Percentiles rank a stretch among this genome's conserved stretches.
Evolutionary conservation across 2,329 filamentous ascomycete species (phyloP).

Genomic region (Bipolaris victoriae): DNA sequence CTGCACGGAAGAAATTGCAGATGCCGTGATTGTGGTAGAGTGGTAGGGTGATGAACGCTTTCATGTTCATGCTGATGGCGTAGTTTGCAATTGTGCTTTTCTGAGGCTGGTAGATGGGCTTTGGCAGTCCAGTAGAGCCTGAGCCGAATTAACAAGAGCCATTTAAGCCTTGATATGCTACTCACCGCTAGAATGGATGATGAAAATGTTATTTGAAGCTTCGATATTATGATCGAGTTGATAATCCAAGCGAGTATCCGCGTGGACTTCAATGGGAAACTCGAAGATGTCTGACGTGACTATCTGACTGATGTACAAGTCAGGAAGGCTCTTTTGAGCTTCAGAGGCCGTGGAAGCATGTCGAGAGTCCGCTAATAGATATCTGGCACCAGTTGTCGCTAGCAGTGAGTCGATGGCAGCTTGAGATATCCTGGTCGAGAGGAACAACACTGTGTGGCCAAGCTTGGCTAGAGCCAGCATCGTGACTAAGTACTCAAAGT

Average conservation of each 20-base stretch:
- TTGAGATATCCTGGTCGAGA: slow-evolving; percentile 61
- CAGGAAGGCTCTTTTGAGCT: slow-evolving; percentile 16
- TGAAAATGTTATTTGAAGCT: slow-evolving; percentile 27
- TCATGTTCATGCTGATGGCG: slow-evolving; percentile 28
- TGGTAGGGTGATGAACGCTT: slow-evolving; percentile 32
- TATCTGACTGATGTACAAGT: slow-evolving; percentile 23
- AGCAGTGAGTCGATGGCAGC: slow-evolving; percentile 58
- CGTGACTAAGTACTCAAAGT: slow-evolving; percentile 62
- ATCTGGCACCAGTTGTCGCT: slow-evolving; percentile 29
- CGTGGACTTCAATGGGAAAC: slow-evolving; percentile 34
- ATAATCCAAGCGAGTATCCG: slow-evolving; percentile 33
- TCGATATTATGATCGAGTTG: slow-evolving; percentile 29
- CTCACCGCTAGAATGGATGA: slow-evolving; percentile 37
- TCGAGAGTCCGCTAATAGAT: slow-evolving; percentile 30
- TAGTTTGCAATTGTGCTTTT: slow-evolving; percentile 36
- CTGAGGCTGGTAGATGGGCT: slow-evolving; percentile 67
- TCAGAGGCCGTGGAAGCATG: slow-evolving; percentile 44
- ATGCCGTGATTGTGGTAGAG: slow-evolving; percentile 38
- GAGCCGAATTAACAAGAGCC: slow-evolving; percentile 1
- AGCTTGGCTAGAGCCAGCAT: slow-evolving; percentile 62
- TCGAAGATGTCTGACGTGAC: slow-evolving; percentile 20
- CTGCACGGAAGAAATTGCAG: slow-evolving; percentile 35
- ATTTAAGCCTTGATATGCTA: slow-evolving; percentile 6
- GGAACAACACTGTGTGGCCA: slow-evolving; percentile 61
- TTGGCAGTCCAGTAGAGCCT: slow-evolving; percentile 67